Evolutionary conservation across 805 yeast genomes (phyloP).

Genomic region (Starmerella roubikii): DNA sequence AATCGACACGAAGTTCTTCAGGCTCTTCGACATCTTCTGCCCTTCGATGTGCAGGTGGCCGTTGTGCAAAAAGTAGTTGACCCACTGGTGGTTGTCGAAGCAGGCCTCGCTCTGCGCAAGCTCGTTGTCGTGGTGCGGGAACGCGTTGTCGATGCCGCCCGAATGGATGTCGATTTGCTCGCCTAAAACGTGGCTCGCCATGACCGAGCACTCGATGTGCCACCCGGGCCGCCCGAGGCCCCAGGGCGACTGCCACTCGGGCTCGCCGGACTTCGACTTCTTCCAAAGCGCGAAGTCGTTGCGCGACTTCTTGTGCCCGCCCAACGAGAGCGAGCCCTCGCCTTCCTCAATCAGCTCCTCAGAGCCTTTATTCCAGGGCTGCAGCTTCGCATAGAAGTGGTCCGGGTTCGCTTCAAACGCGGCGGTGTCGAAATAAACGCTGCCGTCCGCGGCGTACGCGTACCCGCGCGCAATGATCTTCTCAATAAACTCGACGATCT

Average conservation of each 20-base stretch:
- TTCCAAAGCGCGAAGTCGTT: slow-evolving; percentile 97
- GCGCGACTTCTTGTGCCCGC: slow-evolving; percentile 46
- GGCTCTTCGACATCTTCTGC: slow-evolving; percentile 90
- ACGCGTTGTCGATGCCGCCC: slow-evolving; percentile 94
- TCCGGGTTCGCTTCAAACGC: slow-evolving; percentile 56
- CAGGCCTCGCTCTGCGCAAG: slow-evolving; percentile 94
- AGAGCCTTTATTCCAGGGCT: slow-evolving; percentile 95
- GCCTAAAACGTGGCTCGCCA: slow-evolving; percentile 88
- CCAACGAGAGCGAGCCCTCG: slow-evolving; percentile 61
- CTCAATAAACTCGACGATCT: slow-evolving; percentile 67
- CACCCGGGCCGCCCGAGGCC: slow-evolving; percentile 97
- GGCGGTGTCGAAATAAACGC: slow-evolving; percentile 88
- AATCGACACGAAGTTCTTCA: slow-evolving; percentile 90
- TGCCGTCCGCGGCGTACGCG: slow-evolving; percentile 75
- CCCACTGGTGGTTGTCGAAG: slow-evolving; percentile 85
- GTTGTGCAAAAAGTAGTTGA: slow-evolving; percentile 88
- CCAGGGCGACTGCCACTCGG: slow-evolving; percentile 92
- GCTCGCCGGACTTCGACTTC: slow-evolving; percentile 92
- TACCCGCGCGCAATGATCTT: slow-evolving; percentile 65
- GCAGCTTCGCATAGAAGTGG: slow-evolving; percentile 88
- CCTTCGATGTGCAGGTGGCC: slow-evolving; percentile 98
- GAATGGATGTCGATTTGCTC: slow-evolving; percentile 81
- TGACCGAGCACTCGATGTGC: slow-evolving; percentile 98
- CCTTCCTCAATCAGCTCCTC: slow-evolving; percentile 80
- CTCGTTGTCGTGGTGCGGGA: slow-evolving; percentile 98